Evolutionary conservation across 306 rosid species (phyloP), one percentile per base, ranked within the genome.

Genomic region (Prunus persica): DNA sequence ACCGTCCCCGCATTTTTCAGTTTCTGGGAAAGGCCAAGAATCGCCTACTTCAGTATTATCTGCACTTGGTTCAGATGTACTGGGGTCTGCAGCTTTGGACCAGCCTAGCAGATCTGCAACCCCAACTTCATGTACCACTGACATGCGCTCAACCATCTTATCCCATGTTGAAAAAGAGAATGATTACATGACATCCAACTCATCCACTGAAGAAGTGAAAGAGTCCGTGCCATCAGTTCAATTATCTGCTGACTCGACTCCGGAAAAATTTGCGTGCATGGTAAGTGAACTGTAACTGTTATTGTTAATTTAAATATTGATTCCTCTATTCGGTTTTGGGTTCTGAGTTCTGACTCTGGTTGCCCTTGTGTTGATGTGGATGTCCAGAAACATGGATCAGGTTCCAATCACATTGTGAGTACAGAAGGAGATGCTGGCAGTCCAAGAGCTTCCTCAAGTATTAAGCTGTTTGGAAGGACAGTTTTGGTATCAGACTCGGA

Each of bases 381-480:
- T 56, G 28, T 75, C 9, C 90, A 95, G 99, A 89, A 89, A 81
- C 78, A 74, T 11, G 89, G 84, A 81, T 71, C 78, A 24, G 84
- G 79, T 71, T 81, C 87, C 71, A 79, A 71, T 81, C 82, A 80
- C 28, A 30, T 80, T 65, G 74, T 73, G 71, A 72, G 27, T 73
- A 24, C 47, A 38, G 65, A 71, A 18, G 85, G 76, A 6, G 88
- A 85, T 58, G 71, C 81, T 20, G 57, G 69, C 46, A 60, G 50
- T 8, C 54, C 19, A n/a, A 75, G 78, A 64, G 57, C 56, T 6
- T 43, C 72, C 65, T 43, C 78, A 19, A 87, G 89, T 68, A 88
- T 95, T 54, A 95, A 90, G 87, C 92, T 95, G 61, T 95, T 95
- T 79, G 99, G 99, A 71, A 89, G 86, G 80, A 90, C 90, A 49